Evolutionary conservation across 345 rosid species (phyloP), one percentile per base, ranked within the genome.

Genomic region (Kernera saxatilis): DNA sequence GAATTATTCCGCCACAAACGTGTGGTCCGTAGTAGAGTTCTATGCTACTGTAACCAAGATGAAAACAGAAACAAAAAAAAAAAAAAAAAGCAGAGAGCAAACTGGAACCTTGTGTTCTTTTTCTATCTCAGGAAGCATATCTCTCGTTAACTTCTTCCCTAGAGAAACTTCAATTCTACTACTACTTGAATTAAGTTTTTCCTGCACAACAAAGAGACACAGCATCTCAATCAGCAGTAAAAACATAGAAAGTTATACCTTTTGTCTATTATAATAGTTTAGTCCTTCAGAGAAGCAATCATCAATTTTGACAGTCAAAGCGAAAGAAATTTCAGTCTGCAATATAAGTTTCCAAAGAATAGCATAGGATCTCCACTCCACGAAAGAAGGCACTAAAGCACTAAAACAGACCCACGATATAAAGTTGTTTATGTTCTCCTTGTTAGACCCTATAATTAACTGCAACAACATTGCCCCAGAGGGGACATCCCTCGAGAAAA

Each of bases 71-170:
- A 48, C 27, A 35, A 29, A 12, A 30, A 2, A 26, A 43, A 9
- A 19, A 61, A 15, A 41, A 13, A 2, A 15, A 57, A 60, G 57
- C 21, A 29, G 48, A 46, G 66, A 63, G 53, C 15, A 64, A 56
- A 70, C 5, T 8, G 19, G 69, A 82, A 95, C 99, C 99, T 92
- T 95, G 72, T 95, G 92, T 81, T 87, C 95, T 81, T 82, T 94
- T 77, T 88, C 99, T 60, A 94, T 91, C 77, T 94, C 99, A 26
- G 97, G 94, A 78, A 95, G 98, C 97, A 88, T 86, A 78, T 90
- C 93, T 74, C 68, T 92, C 82, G 83, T 80, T 76, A 95, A 75
- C 82, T 88, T 95, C 84, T 90, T 95, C 79, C 97, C 99, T 27
- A 95, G 63, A 8, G 94, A 88, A 70, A 77, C 82, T 82, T 95